A percentile compares a stretch with the other conserved stretches of the same genome.
These are phyloP conservation scores for Colletotrichum simmondsii DNA, from an alignment of 2,329 filamentous ascomycete species.

Conservation along the genomic window DNA sequence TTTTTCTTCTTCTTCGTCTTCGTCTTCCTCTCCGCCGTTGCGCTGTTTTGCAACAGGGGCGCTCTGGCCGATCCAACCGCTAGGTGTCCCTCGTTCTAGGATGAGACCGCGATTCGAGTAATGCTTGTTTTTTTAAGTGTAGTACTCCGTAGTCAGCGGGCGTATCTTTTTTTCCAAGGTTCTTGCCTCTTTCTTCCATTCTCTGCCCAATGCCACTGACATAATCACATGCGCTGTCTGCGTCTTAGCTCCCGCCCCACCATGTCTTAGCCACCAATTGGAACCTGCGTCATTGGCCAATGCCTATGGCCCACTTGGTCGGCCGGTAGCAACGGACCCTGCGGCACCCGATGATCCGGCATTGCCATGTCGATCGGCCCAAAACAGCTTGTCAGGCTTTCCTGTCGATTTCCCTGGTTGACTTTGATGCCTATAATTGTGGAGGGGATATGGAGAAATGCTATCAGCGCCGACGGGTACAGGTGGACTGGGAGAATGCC, in stretches of 20 bases:
- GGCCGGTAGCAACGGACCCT: slow-evolving; percentile 16
- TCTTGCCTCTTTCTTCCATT: slow-evolving; percentile 1
- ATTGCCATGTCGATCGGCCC: slow-evolving; percentile 18
- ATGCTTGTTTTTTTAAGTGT: neutral
- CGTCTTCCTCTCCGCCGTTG: neutral
- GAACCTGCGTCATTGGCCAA: slow-evolving; percentile 11
- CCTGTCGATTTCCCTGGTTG: slow-evolving; percentile 13
- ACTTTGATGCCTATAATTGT: slow-evolving; percentile 2
- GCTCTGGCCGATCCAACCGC: slow-evolving; percentile 18
- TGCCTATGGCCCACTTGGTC: neutral
- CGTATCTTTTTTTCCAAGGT: neutral
- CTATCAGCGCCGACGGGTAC: neutral
- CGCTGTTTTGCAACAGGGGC: neutral
- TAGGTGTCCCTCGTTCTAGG: neutral
- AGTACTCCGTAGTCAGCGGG: slow-evolving; percentile 9
- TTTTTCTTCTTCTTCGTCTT: neutral
- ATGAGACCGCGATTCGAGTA: neutral
- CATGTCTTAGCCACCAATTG: neutral
- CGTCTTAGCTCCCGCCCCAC: neutral
- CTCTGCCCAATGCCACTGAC: slow-evolving; percentile 23
- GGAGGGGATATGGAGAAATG: neutral
- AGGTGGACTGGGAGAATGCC: neutral
- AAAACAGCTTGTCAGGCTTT: slow-evolving; percentile 1
- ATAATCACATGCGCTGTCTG: slow-evolving; percentile 26
- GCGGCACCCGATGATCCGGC: slow-evolving; percentile 29